These are phyloP conservation scores for Corrigiola litoralis DNA, from an alignment of 179 eudicot genomes.

Conservation along the genomic window DNA sequence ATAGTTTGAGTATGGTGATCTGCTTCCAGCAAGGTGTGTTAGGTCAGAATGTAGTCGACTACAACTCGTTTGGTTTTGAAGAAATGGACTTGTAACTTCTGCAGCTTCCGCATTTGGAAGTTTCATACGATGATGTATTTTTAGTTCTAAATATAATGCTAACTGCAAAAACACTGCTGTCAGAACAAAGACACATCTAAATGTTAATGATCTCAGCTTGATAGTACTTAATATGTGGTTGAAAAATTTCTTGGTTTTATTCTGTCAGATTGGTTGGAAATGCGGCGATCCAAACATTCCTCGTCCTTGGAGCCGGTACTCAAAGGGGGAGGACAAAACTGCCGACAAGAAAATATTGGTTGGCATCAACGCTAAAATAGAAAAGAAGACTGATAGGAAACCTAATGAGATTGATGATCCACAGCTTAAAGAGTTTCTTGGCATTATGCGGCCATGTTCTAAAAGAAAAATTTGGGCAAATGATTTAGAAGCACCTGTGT, in stretches of 20 bases:
- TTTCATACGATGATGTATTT: too few species aligned
- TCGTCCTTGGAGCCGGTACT: conserved; percentile 87
- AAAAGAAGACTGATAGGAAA: conserved; percentile 19
- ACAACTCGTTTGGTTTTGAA: too few species aligned
- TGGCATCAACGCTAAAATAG: conserved; percentile 23
- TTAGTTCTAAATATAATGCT: too few species aligned
- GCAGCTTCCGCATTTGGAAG: too few species aligned
- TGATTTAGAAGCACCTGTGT: conserved; percentile 46
- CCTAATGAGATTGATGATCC: conserved; percentile 41
- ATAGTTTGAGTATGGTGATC: too few species aligned
- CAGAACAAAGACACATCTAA: too few species aligned
- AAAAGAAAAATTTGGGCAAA: conserved; percentile 88
- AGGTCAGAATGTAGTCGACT: too few species aligned
- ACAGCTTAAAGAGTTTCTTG: conserved; percentile 61
- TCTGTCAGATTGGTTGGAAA: conserved; percentile 61
- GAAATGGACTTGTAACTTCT: too few species aligned
- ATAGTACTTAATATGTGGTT: background rate
- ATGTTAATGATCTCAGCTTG: too few species aligned
- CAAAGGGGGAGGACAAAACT: conserved; percentile 52
- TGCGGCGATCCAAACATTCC: conserved; percentile 82
- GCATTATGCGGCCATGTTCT: conserved; percentile 70
- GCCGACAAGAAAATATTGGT: conserved; percentile 31
- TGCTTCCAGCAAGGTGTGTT: too few species aligned
- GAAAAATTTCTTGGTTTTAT: background rate
- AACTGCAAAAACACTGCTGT: too few species aligned